phyloP scores from a whole-genome alignment of 345 rosid genomes.

The Viola odorata region DNA sequence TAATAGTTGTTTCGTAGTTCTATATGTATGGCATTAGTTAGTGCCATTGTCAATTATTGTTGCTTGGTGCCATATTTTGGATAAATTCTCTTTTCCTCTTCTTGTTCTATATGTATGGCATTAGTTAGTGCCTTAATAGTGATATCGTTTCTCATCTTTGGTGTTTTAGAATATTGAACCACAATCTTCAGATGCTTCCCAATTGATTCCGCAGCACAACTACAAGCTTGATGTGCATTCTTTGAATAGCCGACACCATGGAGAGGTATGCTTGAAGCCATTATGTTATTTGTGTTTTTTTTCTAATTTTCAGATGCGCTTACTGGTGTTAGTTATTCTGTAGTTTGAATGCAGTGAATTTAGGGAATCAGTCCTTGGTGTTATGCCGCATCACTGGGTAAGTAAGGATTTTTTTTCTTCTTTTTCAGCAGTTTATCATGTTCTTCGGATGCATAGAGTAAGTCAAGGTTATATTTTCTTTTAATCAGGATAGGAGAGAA shows the following conservation, averaged over 20 bases:
- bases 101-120: too few species aligned
- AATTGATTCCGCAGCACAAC: constrained; percentile 89
- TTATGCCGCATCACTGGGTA: constrained; percentile 98
- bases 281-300: too few species aligned
- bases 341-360: constrained; percentile 96
- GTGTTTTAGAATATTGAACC: constrained; percentile 65
- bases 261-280: constrained; percentile 57
- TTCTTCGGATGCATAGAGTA: constrained; percentile 9
- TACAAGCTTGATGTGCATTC: constrained; percentile 93
- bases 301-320: constrained; percentile 16
- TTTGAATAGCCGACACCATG: constrained; percentile 77
- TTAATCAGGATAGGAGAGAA: constrained; percentile 91
- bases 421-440: too few species aligned
- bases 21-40: too few species aligned
- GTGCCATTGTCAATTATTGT: too few species aligned
- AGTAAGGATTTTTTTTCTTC: constrained; percentile 21
- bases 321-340: constrained; percentile 35
- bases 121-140: neutral
- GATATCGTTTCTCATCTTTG: constrained; percentile 16
- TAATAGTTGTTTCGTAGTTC: too few species aligned
- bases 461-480: constrained; percentile 14
- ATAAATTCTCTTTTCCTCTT: too few species aligned
- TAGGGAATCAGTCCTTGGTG: constrained; percentile 90
- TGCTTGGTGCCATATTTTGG: too few species aligned
- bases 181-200: constrained; percentile 61